These are phyloP conservation scores for Symbiodinium pilosum DNA, from an alignment of 73 alveolate species.

Conservation along the genomic window DNA sequence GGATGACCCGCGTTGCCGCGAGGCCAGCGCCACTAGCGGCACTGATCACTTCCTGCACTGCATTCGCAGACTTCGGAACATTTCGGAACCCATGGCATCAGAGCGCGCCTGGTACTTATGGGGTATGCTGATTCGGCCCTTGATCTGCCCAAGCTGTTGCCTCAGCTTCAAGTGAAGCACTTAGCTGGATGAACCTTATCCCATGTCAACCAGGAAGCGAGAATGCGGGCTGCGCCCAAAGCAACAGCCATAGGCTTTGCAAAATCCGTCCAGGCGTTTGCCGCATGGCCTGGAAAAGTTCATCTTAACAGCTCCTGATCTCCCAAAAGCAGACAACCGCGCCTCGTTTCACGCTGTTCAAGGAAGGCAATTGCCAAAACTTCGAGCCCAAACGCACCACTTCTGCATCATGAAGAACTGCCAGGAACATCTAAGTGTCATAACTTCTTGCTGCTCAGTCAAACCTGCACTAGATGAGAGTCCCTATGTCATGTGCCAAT, in stretches of 20 bases:
- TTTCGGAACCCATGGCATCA: neutral
- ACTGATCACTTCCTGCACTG: constrained; percentile 53
- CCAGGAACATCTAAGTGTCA: no score
- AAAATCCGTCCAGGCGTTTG: neutral
- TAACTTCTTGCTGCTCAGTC: no score
- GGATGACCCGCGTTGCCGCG: constrained; percentile 73
- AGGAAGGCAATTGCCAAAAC: neutral
- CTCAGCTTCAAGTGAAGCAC: neutral
- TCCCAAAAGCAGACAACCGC: neutral
- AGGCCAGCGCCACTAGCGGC: constrained; percentile 37
- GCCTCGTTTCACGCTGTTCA: neutral
- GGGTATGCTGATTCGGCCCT: constrained; percentile 89
- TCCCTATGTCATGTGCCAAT: no score
- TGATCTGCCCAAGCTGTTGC: constrained; percentile 71
- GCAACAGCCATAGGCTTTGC: constrained; percentile 7
- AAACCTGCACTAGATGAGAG: no score
- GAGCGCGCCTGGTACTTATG: constrained; percentile 58
- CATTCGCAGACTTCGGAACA: neutral
- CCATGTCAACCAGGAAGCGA: neutral
- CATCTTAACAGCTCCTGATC: neutral
- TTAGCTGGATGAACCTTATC: neutral
- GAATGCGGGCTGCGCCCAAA: neutral
- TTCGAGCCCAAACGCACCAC: neutral
- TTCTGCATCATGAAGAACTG: no score
- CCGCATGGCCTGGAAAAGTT: neutral